Conservation (phyloP, 2,329 filamentous ascomycete genomes). For the Neonectria faginata region DNA sequence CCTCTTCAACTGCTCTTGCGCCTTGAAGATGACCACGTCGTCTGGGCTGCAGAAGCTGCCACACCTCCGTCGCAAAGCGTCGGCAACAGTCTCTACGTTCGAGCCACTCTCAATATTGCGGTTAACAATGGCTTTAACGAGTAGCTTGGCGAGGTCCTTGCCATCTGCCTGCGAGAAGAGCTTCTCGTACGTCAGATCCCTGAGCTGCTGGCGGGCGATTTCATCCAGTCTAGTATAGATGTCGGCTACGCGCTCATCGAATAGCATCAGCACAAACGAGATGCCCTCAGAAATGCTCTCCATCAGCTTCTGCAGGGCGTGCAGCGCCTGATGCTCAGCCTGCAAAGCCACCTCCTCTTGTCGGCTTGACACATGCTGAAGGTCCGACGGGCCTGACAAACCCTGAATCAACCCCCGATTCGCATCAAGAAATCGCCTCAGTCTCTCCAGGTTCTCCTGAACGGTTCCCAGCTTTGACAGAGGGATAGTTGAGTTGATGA, state of each 20-base stretch:
- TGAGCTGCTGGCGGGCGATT: conserved; percentile 74
- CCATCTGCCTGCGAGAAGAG: conserved; percentile 85
- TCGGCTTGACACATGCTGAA: conserved; percentile 81
- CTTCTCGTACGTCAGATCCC: conserved; percentile 85
- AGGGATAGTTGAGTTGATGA: conserved; percentile 75
- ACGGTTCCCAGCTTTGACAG: conserved; percentile 77
- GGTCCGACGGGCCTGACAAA: conserved; percentile 86
- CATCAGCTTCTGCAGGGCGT: conserved; percentile 86
- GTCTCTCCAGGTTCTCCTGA: conserved; percentile 82
- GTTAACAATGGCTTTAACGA: conserved; percentile 98
- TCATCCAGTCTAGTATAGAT: conserved; percentile 84
- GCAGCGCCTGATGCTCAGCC: conserved; percentile 92
- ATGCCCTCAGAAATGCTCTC: conserved; percentile 95
- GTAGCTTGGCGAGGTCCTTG: conserved; percentile 89
- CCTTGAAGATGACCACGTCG: conserved; percentile 98
- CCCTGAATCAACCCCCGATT: conserved; percentile 95
- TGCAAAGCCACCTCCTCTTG: conserved; percentile 94
- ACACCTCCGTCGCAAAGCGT: conserved; percentile 90
- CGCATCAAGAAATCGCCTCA: conserved; percentile 84
- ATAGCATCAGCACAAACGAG: conserved; percentile 93
- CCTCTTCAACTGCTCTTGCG: conserved; percentile 92
- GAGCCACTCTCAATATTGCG: conserved; percentile 96
- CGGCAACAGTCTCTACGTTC: conserved; percentile 96
- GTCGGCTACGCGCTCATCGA: conserved; percentile 91
- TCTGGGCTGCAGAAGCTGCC: conserved; percentile 98